Base-by-base conservation (phyloP, 257 asterid species). In the Scutellaria baicalensis region DNA sequence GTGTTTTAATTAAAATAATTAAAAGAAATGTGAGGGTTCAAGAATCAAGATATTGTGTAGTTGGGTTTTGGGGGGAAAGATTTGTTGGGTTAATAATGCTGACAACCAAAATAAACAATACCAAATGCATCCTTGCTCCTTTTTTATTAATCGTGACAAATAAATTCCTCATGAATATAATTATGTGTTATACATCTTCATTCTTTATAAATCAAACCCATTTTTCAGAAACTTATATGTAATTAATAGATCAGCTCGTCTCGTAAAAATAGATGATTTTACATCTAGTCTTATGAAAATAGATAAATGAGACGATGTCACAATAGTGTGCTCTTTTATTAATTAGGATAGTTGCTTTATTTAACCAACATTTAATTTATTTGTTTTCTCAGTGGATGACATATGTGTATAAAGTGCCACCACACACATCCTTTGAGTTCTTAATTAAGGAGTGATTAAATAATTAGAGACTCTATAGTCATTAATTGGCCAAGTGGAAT, bases 401-500 rank as follows among this genome's bases (percentile, higher is more conserved):
- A 65, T 71, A 33, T 54, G 69, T 58, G 51, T 5, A 64, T 47
- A 7, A 71, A 33, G 43, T 66, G 66, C 67, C 75, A 77, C 67
- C 73, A 66, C 75, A 66, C 9, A 43, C 5, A 35, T 12, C 4
- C 16, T 39, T 50, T 44, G 36, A 12, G 23, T 48, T 64, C 56
- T 70, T 70, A 64, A 56, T 58, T 64, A 16, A 23, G 14, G 9
- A 12, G 36, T 59, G 5, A 71, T 65, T 6, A 59, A 70, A 10
- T 33, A 70, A 52, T 43, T 17, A 12, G 16, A 64, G 50, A 64
- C 8, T 17, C 17, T 11, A 48, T 13, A 69, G 50, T 8, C 58
- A 54, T 43, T 69, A 23, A 63, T 38, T 11, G 55, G 80, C 80
- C 80, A 75, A 55, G 72, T 69, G 76, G 56, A 55, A 3, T 58